Evolutionary conservation across 345 rosid species (phyloP), one percentile per base, ranked within the genome.

Genomic region (Camelina hispida): DNA sequence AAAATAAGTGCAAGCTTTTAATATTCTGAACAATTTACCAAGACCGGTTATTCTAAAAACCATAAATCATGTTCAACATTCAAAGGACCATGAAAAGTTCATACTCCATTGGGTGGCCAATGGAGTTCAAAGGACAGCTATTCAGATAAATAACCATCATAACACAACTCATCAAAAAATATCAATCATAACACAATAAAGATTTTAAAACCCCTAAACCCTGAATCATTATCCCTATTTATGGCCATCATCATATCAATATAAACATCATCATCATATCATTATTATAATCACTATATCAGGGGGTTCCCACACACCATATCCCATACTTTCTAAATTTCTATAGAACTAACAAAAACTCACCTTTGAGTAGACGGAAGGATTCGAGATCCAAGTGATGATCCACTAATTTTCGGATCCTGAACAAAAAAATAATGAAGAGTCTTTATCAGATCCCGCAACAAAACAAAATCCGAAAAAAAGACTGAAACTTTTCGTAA

Each of bases 321-420:
- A 10, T 55, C 22, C 28, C 23, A 69, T 44, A 2, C 30, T 44
- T 8, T 42, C 18, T 28, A 43, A 55, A 47, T n/a, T 38, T 7
- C 1, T 0, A 6, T 1, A 34, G 7, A 5, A 6, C 4, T 0
- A 0, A n/a, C n/a, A 52, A 32, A 17, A 7, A 37, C 10, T 62
- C 48, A 76, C 79, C 75, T 69, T 69, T 69, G 65, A 46, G 70
- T 0, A 54, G 70, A 50, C 9, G 75, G 59, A 46, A 76, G 70
- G 32, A 62, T 69, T 47, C 79, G 79, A 69, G 75, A 69, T 69
- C 75, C 79, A 69, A 69, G 43, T 40, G 43, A 57, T 69, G 79
- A 76, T 22, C 34, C 75, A 37, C 70, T 62, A 34, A 30, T 62
- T 62, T 54, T 76, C 44, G 69, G 46, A 35, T 69, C 79, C 79